These are phyloP conservation scores for Paraglomus occultum DNA, from an alignment of 192 early-diverging fungal genomes.

Conservation along the genomic window DNA sequence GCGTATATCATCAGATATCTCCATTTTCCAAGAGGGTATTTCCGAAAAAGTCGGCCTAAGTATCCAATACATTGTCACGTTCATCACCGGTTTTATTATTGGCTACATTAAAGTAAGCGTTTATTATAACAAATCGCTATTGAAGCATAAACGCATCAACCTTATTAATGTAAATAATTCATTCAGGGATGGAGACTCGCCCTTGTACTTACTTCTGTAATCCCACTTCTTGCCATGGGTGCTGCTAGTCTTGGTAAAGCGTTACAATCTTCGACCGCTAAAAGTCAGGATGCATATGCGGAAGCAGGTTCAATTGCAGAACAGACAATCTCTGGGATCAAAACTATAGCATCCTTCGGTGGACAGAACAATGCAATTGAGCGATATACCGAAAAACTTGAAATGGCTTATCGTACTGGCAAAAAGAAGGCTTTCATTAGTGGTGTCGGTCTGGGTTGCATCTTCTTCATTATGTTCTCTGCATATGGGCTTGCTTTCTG, in stretches of 20 bases:
- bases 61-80: conserved; percentile 60
- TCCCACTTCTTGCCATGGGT: conserved; percentile 65
- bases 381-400: conserved; percentile 60
- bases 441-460: conserved; percentile 68
- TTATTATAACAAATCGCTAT: conserved; percentile 2
- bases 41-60: conserved; percentile 80
- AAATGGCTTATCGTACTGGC: conserved; percentile 59
- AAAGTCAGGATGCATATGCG: conserved; percentile 71
- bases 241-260: conserved; percentile 41
- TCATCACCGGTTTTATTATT: conserved; percentile 71
- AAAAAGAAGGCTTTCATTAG: conserved; percentile 58
- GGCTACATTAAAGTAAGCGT: conserved; percentile 57
- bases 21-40: conserved; percentile 85
- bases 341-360: conserved; percentile 88
- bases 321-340: conserved; percentile 78
- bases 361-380: conserved; percentile 66
- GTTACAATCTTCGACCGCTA: conserved; percentile 38
- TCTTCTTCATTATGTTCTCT: conserved; percentile 74
- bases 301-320: conserved; percentile 82
- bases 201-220: conserved; percentile 72
- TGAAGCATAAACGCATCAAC: not conserved
- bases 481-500: conserved; percentile 82
- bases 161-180: conserved; percentile 39
- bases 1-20: conserved; percentile 82
- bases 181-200: conserved; percentile 76